Evolutionary conservation across 495 filamentous ascomycete genomes (phyloP).

Genomic region (Penicillium robsamsonii): DNA sequence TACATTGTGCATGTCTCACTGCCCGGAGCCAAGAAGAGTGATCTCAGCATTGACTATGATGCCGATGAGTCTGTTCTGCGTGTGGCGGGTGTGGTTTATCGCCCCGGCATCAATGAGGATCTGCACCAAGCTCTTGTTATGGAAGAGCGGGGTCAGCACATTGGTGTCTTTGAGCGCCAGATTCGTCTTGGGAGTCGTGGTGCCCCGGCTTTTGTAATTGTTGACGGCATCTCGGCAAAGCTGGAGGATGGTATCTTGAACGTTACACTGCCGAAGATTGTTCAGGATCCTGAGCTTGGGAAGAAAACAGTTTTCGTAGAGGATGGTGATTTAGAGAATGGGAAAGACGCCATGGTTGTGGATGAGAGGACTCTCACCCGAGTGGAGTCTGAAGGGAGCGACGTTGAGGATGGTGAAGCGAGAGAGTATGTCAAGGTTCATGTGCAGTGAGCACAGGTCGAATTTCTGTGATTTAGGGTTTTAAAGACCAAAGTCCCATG

Average conservation of each 20-base stretch:
- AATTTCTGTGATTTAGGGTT: background rate
- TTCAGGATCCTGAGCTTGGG: constrained; percentile 27
- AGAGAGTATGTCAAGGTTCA: constrained; percentile 35
- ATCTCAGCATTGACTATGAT: constrained; percentile 75
- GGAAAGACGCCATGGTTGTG: constrained; percentile 21
- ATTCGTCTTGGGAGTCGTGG: constrained; percentile 55
- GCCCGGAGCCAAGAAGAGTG: constrained; percentile 73
- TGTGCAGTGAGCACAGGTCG: constrained; percentile 17
- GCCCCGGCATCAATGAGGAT: constrained; percentile 65
- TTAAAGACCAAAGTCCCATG: background rate
- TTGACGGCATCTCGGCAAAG: constrained; percentile 65
- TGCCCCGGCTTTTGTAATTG: constrained; percentile 61
- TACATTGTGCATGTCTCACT: constrained; percentile 71
- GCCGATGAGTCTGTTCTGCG: constrained; percentile 60
- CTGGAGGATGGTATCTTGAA: constrained; percentile 66
- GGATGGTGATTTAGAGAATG: constrained; percentile 18
- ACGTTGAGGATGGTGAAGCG: constrained; percentile 25
- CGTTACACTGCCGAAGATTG: constrained; percentile 66
- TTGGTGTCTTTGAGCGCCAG: constrained; percentile 72
- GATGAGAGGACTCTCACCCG: constrained; percentile 25
- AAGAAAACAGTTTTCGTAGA: constrained; percentile 29
- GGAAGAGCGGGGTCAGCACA: constrained; percentile 57
- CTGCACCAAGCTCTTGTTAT: constrained; percentile 63
- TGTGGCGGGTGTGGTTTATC: constrained; percentile 68
- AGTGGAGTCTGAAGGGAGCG: constrained; percentile 23